Base-by-base conservation (phyloP, 169 alveolate genomes). In the Plasmodium cynomolgi region DNA sequence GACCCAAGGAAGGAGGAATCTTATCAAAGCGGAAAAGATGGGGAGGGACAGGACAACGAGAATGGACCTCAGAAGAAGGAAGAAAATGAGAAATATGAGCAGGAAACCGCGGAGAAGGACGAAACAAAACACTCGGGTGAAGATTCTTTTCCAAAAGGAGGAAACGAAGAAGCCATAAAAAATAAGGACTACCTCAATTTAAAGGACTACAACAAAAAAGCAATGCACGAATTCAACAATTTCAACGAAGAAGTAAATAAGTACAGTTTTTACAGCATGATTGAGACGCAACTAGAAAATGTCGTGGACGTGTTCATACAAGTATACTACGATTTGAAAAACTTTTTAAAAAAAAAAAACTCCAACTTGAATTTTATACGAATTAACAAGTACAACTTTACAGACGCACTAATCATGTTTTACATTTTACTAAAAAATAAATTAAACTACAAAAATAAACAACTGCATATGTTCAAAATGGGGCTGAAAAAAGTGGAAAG, bases 391-490 rank as follows among this genome's bases (percentile, higher is more conserved):
- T 80, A 56, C 82, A 79, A 80, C 41, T 90, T 90, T 44, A 26
- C 72, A 11, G 94, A 90, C 39, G 47, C 91, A 1, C 31, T 90
- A 79, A 58, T 80, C 7, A 90, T 90, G 94, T 90, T 90, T 68
- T 90, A 90, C 11, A 90, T 90, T 39, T 80, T 90, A 79, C 56
- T 90, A 39, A 90, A 90, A 58, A 90, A 90, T 39, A 90, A 90
- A 90, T 58, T 90, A 90, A 90, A 80, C 54, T 90, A 90, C 73
- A 90, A 90, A 50, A 90, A 90, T 34, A 90, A 90, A 39, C 94
- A 90, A 80, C 73, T 90, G 31, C 62, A 50, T 34, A 90, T 90
- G 94, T 90, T 80, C 54, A 90, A 58, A 90, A 90, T 80, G 88
- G 83, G 94, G n/a, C 88, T 90, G 37, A 90, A 90, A 58, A 90